Evolutionary conservation across 768 basidiomycete species (phyloP), one percentile per base, ranked within the genome.

Genomic region (Russula emetica): DNA sequence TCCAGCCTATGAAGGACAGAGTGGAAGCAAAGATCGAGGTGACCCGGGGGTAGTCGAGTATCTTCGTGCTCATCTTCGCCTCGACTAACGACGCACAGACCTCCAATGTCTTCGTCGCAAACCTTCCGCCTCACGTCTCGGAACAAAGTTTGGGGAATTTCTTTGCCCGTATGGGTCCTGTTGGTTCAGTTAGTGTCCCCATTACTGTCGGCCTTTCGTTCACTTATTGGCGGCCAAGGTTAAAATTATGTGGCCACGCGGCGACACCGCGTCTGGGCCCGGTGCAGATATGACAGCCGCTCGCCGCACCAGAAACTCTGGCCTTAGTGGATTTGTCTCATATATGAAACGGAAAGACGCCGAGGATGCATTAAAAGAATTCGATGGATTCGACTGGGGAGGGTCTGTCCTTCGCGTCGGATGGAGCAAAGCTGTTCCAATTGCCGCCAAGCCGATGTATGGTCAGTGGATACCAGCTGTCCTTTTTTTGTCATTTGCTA

Each of bases 161-260:
- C 74, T 99, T 99, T 72, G 95, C 95, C 2, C 84, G 88, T 50
- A 81, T 81, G 61, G 97, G 97, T 0, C 92, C 94, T n/a, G 90
- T 99, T 66, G 96, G 89, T 26, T 94, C 92, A 24, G 92, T 92
- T 71, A 55, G 83, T 78, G 7, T 34, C 40, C n/a, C 44, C 36
- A 8, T 34, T 58, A 57, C 24, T 14, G 63, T 44, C 42, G 3
- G 20, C 40, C 2, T 58, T 58, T 49, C 42, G 26, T 44, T 55
- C 14, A 34, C 64, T 69, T 9, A 67, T 54, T 5, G 52, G 51
- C 18, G 34, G 16, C 36, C 22, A 22, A 94, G 92, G 91, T 94
- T 50, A 94, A 96, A 79, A 86, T 98, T 68, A 98, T 98, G 95
- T 98, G 94, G 94, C 96, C 95, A n/a, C 86, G 96, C 45, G 83